Base-by-base conservation (phyloP, 2,329 filamentous ascomycete genomes). In the Fusarium ambrosium region DNA sequence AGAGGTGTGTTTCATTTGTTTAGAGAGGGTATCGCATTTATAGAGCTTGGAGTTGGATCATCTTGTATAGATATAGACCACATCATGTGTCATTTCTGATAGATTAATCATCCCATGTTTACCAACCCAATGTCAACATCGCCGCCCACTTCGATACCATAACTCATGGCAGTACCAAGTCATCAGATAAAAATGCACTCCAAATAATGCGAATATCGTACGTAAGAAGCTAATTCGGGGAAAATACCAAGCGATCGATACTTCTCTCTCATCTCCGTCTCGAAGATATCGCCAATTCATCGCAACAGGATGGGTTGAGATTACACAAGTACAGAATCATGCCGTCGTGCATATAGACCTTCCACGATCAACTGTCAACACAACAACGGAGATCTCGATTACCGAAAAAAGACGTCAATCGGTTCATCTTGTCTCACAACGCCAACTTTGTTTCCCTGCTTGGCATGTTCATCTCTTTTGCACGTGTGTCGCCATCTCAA, bases 401-500 rank as follows among this genome's bases (percentile, higher is more conserved):
- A 29, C 24, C 20, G 7, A 51, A 64, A 39, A 14, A 5, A 16
- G 27, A 55, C 24, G 34, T 37, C n/a, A 55, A 39, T 41, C 2
- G 0, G 45, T 3, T 2, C 53, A 18, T 43, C 22, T 24, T 36
- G 20, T 59, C 13, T 1, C 27, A 34, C 48, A 13, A 36, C 22
- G 60, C 59, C 62, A 27, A n/a, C 36, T 27, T 24, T 11, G 2
- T 37, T 3, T 27, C 36, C 48, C 14, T 18, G 37, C 20, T 61
- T 58, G 72, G 65, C 59, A 64, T 6, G 53, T 63, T 36, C 11
- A 29, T 41, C 58, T 48, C 36, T 7, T 55, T 56, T 29, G 41
- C 62, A 61, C 22, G 32, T 22, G 51, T 55, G 41, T 29, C 13
- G 16, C 27, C 8, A 22, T 45, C 36, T 16, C 32, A 13, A 55